These are phyloP conservation scores for Sphaerulina musiva DNA, from an alignment of 2,329 filamentous ascomycete genomes.

Conservation along the genomic window DNA sequence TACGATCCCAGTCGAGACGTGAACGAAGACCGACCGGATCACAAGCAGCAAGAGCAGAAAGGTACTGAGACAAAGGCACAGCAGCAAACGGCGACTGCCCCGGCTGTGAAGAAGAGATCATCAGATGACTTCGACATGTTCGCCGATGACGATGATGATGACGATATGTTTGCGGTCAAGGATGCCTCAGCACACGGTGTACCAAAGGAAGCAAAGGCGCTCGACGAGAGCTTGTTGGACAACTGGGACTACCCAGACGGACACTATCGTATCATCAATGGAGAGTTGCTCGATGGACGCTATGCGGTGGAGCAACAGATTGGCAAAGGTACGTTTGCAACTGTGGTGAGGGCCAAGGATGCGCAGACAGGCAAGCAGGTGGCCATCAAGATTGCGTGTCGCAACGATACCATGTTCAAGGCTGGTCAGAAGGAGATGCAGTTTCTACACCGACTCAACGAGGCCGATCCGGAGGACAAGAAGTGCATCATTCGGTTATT, in stretches of 20 bases:
- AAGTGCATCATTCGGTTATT: constrained; percentile 88
- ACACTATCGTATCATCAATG: constrained; percentile 91
- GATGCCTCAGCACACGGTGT: constrained; percentile 40
- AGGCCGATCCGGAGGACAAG: constrained; percentile 78
- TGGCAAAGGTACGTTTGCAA: constrained; percentile 93
- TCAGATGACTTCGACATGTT: constrained; percentile 55
- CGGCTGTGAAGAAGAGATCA: constrained; percentile 7
- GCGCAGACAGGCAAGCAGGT: constrained; percentile 64
- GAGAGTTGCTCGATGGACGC: constrained; percentile 79
- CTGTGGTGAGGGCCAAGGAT: constrained; percentile 83
- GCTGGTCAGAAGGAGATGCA: constrained; percentile 91
- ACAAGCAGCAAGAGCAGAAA: constrained; percentile 23
- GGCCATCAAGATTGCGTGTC: constrained; percentile 95
- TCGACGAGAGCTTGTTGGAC: constrained; percentile 72
- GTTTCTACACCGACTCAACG: constrained; percentile 80
- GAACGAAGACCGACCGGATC: constrained; percentile 59
- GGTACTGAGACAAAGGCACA: constrained; percentile 24
- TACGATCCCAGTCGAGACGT: constrained; percentile 87
- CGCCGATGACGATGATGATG: constrained; percentile 54
- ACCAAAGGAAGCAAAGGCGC: constrained; percentile 50
- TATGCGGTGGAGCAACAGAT: constrained; percentile 85
- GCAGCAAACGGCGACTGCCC: constrained; percentile 18
- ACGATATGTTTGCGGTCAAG: constrained; percentile 74
- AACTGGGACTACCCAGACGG: constrained; percentile 92
- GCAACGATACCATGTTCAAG: constrained; percentile 69